Conservation (phyloP, 768 basidiomycete species). For the Lactarius deliciosus region DNA sequence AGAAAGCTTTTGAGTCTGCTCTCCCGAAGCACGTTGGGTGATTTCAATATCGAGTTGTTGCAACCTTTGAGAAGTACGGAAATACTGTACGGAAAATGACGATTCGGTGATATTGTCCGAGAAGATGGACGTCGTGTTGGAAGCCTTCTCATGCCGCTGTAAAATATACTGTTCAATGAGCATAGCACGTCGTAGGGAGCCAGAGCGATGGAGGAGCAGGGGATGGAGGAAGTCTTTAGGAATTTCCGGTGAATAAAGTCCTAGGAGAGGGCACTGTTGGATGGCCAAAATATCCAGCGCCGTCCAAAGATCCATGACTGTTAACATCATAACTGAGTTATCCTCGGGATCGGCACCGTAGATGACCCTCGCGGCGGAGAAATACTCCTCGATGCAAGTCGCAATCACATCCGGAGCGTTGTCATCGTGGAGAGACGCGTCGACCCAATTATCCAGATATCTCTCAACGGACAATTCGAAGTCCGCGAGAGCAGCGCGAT, state of each 20-base stretch:
- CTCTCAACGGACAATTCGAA: no score
- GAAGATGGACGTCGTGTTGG: background rate
- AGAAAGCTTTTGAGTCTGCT: background rate
- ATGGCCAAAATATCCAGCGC: slow-evolving; percentile 23
- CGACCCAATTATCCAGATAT: no score
- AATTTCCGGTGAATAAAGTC: no score
- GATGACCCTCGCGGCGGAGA: background rate
- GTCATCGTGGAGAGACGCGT: no score
- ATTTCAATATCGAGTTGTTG: slow-evolving; percentile 2
- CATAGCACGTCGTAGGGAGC: no score
- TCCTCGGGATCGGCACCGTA: slow-evolving; percentile 5
- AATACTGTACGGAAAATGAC: background rate
- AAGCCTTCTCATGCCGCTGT: background rate
- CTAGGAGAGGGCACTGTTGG: no score
- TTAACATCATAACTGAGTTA: slow-evolving; percentile 18
- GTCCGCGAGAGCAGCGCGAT: no score
- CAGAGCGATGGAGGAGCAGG: no score
- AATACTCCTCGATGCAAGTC: slow-evolving; percentile 5
- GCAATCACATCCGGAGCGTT: background rate
- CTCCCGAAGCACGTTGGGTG: background rate
- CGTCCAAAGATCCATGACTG: slow-evolving; percentile 48
- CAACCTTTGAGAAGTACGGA: background rate
- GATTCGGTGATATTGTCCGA: background rate
- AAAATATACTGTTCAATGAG: no score
- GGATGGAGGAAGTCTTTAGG: no score